Evolutionary conservation across 257 asterid genomes (phyloP).

Genomic region (Penstemon davidsonii): DNA sequence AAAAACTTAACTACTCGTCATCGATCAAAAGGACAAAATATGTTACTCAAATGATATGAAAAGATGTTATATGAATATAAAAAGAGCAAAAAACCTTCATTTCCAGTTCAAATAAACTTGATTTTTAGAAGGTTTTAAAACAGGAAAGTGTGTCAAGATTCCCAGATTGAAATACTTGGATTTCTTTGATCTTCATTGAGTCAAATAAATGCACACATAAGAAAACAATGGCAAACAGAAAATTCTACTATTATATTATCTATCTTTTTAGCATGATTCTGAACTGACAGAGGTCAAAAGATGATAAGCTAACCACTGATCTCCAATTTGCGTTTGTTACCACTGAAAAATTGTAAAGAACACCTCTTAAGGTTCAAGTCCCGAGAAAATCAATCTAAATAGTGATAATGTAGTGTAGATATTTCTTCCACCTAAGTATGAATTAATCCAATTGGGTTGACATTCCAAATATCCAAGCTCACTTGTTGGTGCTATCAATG

Average conservation of each 20-base stretch:
- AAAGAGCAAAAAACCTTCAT: neutral
- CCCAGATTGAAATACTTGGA: neutral
- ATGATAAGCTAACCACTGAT: neutral
- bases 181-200: constrained; percentile 5
- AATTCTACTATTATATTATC: neutral
- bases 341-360: neutral
- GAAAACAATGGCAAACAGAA: neutral
- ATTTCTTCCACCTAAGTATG: constrained; percentile 1
- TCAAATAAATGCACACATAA: neutral
- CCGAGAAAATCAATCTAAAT: neutral
- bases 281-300: neutral
- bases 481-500: neutral
- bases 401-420: neutral
- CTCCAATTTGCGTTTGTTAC: neutral
- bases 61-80: neutral
- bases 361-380: constrained; percentile 14
- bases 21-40: neutral
- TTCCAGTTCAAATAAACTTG: neutral
- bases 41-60: too few species aligned
- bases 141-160: neutral
- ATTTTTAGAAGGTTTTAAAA: neutral
- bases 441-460: constrained; percentile 1
- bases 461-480: constrained; percentile 8
- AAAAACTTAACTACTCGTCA: constrained; percentile 10
- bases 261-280: neutral